A percentile compares a stretch with the other conserved stretches of the same genome.
These are phyloP conservation scores for Gymnopilus dilepis DNA, from an alignment of 768 basidiomycete genomes.

Conservation along the genomic window DNA sequence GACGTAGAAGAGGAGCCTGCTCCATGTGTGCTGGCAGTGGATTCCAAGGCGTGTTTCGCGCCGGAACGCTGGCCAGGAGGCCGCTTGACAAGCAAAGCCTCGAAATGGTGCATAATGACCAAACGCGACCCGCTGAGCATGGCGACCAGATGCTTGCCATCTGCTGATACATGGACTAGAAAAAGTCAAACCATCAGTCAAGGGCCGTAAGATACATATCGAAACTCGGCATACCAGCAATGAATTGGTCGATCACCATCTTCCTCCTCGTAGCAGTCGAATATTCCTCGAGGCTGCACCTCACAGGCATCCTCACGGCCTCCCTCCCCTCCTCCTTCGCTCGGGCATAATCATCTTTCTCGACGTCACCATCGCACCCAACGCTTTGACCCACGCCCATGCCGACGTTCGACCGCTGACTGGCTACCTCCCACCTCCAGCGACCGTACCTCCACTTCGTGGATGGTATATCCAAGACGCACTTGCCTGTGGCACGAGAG, in stretches of 20 bases:
- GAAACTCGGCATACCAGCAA: slow-evolving; percentile 44
- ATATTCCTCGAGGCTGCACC: slow-evolving; percentile 19
- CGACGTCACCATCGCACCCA: not conserved
- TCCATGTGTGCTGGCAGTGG: not conserved
- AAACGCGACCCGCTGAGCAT: slow-evolving; percentile 45
- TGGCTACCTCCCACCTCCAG: slow-evolving; percentile 38
- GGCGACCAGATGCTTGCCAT: slow-evolving; percentile 52
- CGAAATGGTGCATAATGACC: slow-evolving; percentile 48
- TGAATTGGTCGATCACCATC: slow-evolving; percentile 46
- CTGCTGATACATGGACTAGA: slow-evolving; percentile 51
- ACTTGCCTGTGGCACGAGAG: slow-evolving; percentile 47
- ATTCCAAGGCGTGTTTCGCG: too few species aligned
- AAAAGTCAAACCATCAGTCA: not conserved
- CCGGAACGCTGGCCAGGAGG: slow-evolving; percentile 10
- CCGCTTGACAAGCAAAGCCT: slow-evolving; percentile 35
- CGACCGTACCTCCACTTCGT: slow-evolving; percentile 37
- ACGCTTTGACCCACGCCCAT: not conserved
- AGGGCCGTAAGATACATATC: not conserved
- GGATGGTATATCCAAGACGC: slow-evolving; percentile 49
- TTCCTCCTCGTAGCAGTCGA: not conserved
- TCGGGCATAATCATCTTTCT: slow-evolving; percentile 13
- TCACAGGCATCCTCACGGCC: slow-evolving; percentile 17
- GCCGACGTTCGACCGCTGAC: slow-evolving; percentile 1
- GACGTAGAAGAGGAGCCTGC: not conserved
- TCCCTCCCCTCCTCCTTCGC: slow-evolving; percentile 17